Evolutionary conservation across 2,329 filamentous ascomycete species (phyloP), one percentile per base, ranked within the genome.

Genomic region (Colletotrichum lentis): DNA sequence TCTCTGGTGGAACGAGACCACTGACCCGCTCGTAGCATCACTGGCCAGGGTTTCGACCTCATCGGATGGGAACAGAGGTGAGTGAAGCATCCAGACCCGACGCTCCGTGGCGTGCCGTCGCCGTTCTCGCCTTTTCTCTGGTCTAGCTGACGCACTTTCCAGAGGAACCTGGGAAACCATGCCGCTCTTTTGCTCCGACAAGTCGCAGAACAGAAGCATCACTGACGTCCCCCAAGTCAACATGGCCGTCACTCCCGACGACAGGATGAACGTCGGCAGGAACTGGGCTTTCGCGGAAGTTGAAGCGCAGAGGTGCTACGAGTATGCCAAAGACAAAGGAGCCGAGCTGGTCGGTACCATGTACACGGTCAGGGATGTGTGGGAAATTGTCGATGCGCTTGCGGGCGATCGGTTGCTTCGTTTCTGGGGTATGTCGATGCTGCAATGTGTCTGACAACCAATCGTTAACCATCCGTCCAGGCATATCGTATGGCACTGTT

Each of bases 401-500:
- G 75, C 72, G 1, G 77, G 79, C 31, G 79, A 80, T 63, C 77
- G 78, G 20, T 56, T 80, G 71, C 66, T 81, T 5, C 72, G 78
- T 49, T 80, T 76, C 61, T 80, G 73, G 74, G 79, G 79, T 77
- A 39, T 69, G 75, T 61, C 10, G 2, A n/a, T 12, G 11, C 10
- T 16, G 18, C 5, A 43, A 18, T n/a, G 3, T 6, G 3, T n/a
- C 5, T n/a, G 41, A 7, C n/a, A 7, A 7, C 7, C 3, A n/a
- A n/a, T 8, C 16, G n/a, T 18, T 43, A 43, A 43, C 6, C 3
- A 31, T n/a, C 5, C 41, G n/a, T 6, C 22, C 8, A 78, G 79
- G 80, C 5, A 73, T 80, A 64, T 82, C 79, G 1, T 82, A 82
- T 61, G 80, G 81, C 16, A 79, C 78, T 1, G 71, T 76, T 6